Base-by-base conservation (phyloP, 495 filamentous ascomycete genomes). In the Tetracladium marchalianum region DNA sequence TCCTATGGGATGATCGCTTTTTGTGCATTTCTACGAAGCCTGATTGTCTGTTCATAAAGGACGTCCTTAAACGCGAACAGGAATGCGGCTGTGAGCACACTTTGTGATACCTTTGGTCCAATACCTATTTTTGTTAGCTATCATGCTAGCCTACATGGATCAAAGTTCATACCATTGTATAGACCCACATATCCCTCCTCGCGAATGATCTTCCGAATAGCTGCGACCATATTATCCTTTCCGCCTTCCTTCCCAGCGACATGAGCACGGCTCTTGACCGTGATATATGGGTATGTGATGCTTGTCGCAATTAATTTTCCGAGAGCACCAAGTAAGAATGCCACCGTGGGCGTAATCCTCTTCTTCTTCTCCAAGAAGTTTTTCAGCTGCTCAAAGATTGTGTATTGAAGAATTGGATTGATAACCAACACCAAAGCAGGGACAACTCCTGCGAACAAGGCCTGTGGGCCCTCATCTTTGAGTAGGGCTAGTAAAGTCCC, bases 371-470 rank as follows among this genome's bases (percentile, higher is more conserved):
- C 74, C 50, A 70, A 55, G 7, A 59, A 42, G 50, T 78, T 76
- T 73, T 95, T 96, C 68, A 99, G 66, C 68, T 96, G 90, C 72
- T 99, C 92, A 53, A 96, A 99, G 39, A 99, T 84, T 12, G 93
- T 99, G 59, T 99, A 99, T 66, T 97, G 93, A 50, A 99, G 66
- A 50, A 99, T 99, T 1, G 92, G 92, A 65, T 99, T 99, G 62
- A 95, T 85, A 44, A 99, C 92, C 43, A 99, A 66, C 44, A 99
- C 77, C 39, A 99, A 71, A 1, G 93, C 92, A 11, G 92, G 92
- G 35, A 95, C 72, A 22, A 99, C 90, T 17, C 92, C 92, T 1
- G 88, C 78, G 57, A 99, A 97, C 10, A 99, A 75, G 0, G 87
- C 84, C 56, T 72, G 68, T 17, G 82, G 80, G 0, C 92, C 92